Conservation (phyloP, 129 eudicot species). For the Scalesia atractyloides region DNA sequence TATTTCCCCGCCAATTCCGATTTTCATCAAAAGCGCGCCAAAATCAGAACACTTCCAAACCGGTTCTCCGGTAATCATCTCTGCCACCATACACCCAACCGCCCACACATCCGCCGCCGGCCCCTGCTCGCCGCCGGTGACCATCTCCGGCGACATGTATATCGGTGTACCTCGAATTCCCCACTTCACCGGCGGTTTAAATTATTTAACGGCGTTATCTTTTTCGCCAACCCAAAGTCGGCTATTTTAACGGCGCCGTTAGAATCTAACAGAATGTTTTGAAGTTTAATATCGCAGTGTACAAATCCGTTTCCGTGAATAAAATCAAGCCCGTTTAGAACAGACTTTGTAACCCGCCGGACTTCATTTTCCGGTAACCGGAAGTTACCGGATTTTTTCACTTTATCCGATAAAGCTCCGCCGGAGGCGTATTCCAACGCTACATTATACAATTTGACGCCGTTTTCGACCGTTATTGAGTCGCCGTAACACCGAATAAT, state of each 20-base stretch:
- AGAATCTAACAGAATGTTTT: slow-evolving; percentile 46
- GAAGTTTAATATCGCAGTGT: slow-evolving; percentile 79
- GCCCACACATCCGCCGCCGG: slow-evolving; percentile 89
- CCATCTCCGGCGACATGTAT: slow-evolving; percentile 93
- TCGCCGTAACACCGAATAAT: slow-evolving; percentile 59
- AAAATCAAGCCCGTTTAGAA: slow-evolving; percentile 53
- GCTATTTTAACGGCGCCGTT: slow-evolving; percentile 58
- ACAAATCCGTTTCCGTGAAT: slow-evolving; percentile 68
- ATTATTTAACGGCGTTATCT: not conserved
- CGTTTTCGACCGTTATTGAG: slow-evolving; percentile 47
- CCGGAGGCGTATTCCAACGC: slow-evolving; percentile 78
- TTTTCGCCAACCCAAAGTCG: slow-evolving; percentile 84
- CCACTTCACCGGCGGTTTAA: slow-evolving; percentile 5
- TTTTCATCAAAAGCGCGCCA: slow-evolving; percentile 56
- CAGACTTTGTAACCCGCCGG: slow-evolving; percentile 38
- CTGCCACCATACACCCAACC: slow-evolving; percentile 73
- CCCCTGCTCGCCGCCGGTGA: slow-evolving; percentile 58
- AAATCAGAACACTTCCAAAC: slow-evolving; percentile 67
- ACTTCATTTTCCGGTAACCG: slow-evolving; percentile 47
- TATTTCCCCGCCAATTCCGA: slow-evolving; percentile 60
- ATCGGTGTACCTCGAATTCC: slow-evolving; percentile 79
- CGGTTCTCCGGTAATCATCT: slow-evolving; percentile 72
- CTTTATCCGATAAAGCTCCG: slow-evolving; percentile 55
- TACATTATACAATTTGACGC: slow-evolving; percentile 57
- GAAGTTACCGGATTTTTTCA: slow-evolving; percentile 33